phyloP scores from a whole-genome alignment of 2,329 filamentous ascomycete species.

The Penicillium janthinellum region DNA sequence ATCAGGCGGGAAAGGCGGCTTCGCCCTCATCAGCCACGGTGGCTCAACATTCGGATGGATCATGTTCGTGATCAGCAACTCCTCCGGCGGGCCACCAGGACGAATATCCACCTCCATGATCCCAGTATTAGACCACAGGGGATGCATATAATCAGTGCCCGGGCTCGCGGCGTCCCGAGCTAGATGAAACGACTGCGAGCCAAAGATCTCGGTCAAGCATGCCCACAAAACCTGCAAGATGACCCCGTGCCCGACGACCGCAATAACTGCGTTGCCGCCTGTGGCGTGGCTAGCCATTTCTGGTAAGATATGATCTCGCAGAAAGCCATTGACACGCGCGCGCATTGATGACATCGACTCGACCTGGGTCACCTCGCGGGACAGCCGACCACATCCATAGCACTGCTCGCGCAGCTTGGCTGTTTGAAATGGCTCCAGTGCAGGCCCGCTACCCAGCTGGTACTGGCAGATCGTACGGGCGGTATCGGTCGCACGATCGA shows the following conservation, averaged over 20 bases:
- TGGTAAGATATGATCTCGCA: conserved; percentile 64
- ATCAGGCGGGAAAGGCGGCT: conserved; percentile 2
- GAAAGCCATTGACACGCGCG: conserved; percentile 64
- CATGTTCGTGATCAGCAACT: conserved; percentile 4
- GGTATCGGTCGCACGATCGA: conserved; percentile 67
- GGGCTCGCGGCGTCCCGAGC: conserved; percentile 39
- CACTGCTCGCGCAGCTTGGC: conserved; percentile 41
- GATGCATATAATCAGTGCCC: conserved; percentile 48
- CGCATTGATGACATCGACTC: conserved; percentile 69
- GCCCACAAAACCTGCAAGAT: conserved; percentile 71
- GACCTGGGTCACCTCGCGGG: neutral
- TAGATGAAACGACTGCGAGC: conserved; percentile 48
- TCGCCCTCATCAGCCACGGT: conserved; percentile 6
- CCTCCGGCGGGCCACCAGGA: conserved; percentile 9
- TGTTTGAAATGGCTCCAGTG: conserved; percentile 13
- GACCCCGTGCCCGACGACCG: conserved; percentile 80
- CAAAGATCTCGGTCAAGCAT: conserved; percentile 61
- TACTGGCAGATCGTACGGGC: conserved; percentile 28
- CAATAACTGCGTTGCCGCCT: conserved; percentile 50
- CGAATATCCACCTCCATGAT: conserved; percentile 55
- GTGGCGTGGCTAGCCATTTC: conserved; percentile 46
- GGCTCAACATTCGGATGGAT: conserved; percentile 5
- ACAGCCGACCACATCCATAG: conserved; percentile 27
- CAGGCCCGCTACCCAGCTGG: conserved; percentile 7
- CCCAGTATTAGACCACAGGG: conserved; percentile 67